These are phyloP conservation scores for Penicillium cinerascens DNA, from an alignment of 495 filamentous ascomycete genomes.

Conservation along the genomic window DNA sequence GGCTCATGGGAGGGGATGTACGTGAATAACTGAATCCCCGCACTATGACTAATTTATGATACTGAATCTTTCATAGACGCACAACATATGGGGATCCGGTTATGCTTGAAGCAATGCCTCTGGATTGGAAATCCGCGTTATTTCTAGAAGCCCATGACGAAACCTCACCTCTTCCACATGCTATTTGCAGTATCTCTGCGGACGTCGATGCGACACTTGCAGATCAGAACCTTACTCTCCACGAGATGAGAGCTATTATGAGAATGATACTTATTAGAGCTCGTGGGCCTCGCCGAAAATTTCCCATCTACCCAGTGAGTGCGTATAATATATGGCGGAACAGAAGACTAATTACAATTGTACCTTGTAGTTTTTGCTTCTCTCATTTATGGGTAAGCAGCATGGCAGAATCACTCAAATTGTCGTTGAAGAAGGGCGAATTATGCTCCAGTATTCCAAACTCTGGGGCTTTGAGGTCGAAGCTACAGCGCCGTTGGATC, in stretches of 20 bases:
- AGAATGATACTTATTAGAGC: constrained; percentile 1
- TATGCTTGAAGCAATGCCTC: background rate
- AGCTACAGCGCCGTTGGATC: constrained; percentile 8
- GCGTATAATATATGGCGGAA: background rate
- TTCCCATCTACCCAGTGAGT: background rate
- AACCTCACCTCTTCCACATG: constrained; percentile 2
- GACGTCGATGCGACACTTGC: background rate
- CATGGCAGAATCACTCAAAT: constrained; percentile 11
- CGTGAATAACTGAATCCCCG: background rate
- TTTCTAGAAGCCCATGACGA: background rate
- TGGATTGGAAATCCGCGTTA: background rate
- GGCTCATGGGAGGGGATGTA: background rate
- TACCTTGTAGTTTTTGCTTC: background rate
- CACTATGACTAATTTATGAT: background rate
- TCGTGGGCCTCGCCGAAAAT: background rate
- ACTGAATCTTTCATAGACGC: background rate
- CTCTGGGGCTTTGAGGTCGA: constrained; percentile 10
- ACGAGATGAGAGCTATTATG: constrained; percentile 6
- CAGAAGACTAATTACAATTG: background rate
- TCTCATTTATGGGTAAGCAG: constrained; percentile 1
- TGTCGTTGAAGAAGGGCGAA: background rate
- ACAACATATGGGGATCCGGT: background rate
- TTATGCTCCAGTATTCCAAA: constrained; percentile 5
- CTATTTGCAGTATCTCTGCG: background rate
- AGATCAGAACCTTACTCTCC: constrained; percentile 3